A percentile compares a stretch with the other conserved stretches of the same genome.
Evolutionary conservation across 1,284 basidiomycete genomes (phyloP).

Genomic region (Fomitopsis pinicola): DNA sequence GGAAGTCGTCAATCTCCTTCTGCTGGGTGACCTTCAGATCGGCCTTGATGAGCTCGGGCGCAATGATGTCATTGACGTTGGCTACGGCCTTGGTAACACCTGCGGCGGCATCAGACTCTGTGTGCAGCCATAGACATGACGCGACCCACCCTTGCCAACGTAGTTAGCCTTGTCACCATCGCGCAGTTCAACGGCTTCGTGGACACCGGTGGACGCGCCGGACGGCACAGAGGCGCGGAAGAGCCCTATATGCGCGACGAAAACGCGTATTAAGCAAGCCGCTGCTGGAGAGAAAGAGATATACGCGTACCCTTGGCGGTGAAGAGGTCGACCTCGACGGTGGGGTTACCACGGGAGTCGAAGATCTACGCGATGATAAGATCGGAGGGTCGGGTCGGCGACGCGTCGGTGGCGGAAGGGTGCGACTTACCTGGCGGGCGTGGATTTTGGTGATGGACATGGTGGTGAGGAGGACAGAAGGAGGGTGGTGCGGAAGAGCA

Average conservation of each 20-base stretch:
- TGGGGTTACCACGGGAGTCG: slow-evolving; percentile 95
- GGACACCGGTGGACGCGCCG: slow-evolving; percentile 96
- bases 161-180: slow-evolving; percentile 94
- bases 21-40: slow-evolving; percentile 87
- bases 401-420: neutral
- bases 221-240: slow-evolving; percentile 97
- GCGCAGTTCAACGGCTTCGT: slow-evolving; percentile 98
- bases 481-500: neutral
- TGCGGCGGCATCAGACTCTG: slow-evolving; percentile 25
- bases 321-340: slow-evolving; percentile 91
- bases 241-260: slow-evolving; percentile 54
- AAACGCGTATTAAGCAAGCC: neutral
- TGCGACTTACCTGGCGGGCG: slow-evolving; percentile 73
- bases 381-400: slow-evolving; percentile 4
- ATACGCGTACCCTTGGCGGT: slow-evolving; percentile 72
- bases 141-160: slow-evolving; percentile 83
- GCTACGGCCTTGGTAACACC: slow-evolving; percentile 92
- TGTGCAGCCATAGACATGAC: neutral
- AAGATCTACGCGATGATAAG: slow-evolving; percentile 69
- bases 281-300: neutral
- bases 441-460: slow-evolving; percentile 87
- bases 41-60: slow-evolving; percentile 85
- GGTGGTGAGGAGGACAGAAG: slow-evolving; percentile 31
- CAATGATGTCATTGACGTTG: slow-evolving; percentile 94
- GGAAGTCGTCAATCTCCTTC: slow-evolving; percentile 96